Evolutionary conservation across 2,329 filamentous ascomycete genomes (phyloP).

Genomic region (Fusarium falciforme): DNA sequence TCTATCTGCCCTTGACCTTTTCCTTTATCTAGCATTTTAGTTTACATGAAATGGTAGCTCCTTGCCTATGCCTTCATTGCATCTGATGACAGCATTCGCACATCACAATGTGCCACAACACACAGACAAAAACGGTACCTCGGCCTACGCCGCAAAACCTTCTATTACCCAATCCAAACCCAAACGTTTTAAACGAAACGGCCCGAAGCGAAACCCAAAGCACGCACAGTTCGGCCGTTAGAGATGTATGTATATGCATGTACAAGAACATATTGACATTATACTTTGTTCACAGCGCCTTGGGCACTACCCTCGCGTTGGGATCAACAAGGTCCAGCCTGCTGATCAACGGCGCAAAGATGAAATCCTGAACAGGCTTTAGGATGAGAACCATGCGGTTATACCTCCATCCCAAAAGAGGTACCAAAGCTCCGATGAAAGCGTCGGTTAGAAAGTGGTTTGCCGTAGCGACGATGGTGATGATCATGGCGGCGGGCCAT

Average conservation of each 20-base stretch:
- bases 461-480: slow-evolving; percentile 55
- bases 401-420: slow-evolving; percentile 49
- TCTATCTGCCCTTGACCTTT: background rate
- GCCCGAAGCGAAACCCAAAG: slow-evolving; percentile 3
- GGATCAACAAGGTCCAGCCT: slow-evolving; percentile 40
- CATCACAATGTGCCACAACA: background rate
- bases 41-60: background rate
- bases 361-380: slow-evolving; percentile 43
- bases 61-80: background rate
- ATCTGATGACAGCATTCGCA: background rate
- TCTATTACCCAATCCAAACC: background rate
- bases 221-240: background rate
- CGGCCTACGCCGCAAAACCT: background rate
- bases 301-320: slow-evolving; percentile 27
- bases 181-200: background rate
- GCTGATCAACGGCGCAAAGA: slow-evolving; percentile 41
- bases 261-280: background rate
- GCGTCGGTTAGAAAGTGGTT: slow-evolving; percentile 55
- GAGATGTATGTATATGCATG: background rate
- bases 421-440: slow-evolving; percentile 48
- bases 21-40: background rate
- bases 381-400: slow-evolving; percentile 43
- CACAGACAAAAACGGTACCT: background rate
- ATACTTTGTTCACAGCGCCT: slow-evolving; percentile 14
- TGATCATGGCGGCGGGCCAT: slow-evolving; percentile 56